These are phyloP conservation scores for Rhynchosporium secalis DNA, from an alignment of 2,329 filamentous ascomycete genomes.

Conservation along the genomic window DNA sequence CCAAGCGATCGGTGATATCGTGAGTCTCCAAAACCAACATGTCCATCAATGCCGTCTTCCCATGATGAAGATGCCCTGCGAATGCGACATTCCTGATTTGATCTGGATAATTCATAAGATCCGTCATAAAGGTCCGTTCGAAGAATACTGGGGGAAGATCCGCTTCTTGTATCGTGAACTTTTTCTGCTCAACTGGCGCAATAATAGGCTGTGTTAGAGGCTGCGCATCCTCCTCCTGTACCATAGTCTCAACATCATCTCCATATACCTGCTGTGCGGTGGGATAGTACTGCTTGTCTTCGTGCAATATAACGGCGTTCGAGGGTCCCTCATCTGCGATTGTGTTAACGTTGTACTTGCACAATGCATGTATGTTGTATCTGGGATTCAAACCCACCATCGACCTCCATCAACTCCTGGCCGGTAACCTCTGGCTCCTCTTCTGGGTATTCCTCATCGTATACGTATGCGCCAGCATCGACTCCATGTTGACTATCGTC, in stretches of 20 bases:
- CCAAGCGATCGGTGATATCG: constrained; percentile 74
- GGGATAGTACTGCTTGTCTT: constrained; percentile 99
- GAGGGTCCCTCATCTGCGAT: constrained; percentile 74
- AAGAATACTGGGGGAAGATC: constrained; percentile 88
- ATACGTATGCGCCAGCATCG: constrained; percentile 75
- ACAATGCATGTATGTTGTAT: neutral
- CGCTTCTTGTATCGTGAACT: constrained; percentile 90
- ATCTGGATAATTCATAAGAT: constrained; percentile 93
- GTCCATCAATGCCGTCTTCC: constrained; percentile 97
- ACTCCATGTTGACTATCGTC: constrained; percentile 78
- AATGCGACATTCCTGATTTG: constrained; percentile 92
- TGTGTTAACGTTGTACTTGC: constrained; percentile 33
- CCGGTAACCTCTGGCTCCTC: constrained; percentile 63
- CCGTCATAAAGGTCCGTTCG: constrained; percentile 88
- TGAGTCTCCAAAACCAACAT: constrained; percentile 97
- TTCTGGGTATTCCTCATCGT: constrained; percentile 71
- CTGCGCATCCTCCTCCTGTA: constrained; percentile 96
- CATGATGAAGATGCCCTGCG: constrained; percentile 91
- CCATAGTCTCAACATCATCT: constrained; percentile 88
- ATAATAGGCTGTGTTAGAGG: constrained; percentile 90
- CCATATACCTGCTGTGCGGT: constrained; percentile 97
- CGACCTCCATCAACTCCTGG: constrained; percentile 91
- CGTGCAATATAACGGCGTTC: constrained; percentile 95
- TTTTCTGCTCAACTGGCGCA: constrained; percentile 89
- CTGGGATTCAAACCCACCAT: constrained; percentile 54